Percentiles rank a stretch among this genome's conserved stretches.
phyloP scores from a whole-genome alignment of 139 green algal species.

The Chlorella sorokiniana region DNA sequence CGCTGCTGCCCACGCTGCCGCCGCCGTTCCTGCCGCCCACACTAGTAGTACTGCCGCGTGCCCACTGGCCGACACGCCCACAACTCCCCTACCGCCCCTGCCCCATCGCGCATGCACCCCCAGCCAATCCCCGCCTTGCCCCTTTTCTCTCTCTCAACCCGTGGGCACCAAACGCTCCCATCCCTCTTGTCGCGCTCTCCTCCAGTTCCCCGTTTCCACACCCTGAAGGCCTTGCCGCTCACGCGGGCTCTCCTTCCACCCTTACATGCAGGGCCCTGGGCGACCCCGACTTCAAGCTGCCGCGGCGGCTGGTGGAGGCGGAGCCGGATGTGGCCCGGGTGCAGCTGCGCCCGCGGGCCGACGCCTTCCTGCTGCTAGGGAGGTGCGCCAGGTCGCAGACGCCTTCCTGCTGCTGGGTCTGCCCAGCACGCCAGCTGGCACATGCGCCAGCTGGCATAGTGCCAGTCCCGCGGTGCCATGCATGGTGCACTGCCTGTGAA shows the following conservation, averaged over 20 bases:
- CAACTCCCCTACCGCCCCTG: no score
- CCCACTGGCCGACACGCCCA: no score
- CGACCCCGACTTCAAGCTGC: slow-evolving; percentile 63
- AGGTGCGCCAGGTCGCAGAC: slow-evolving; percentile 28
- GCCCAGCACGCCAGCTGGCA: no score
- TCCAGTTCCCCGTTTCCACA: neutral
- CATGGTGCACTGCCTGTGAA: no score
- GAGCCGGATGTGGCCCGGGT: slow-evolving; percentile 64
- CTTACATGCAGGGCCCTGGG: slow-evolving; percentile 41
- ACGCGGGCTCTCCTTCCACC: neutral
- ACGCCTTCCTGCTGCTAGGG: slow-evolving; percentile 66
- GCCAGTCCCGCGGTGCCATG: no score
- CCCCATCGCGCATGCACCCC: no score
- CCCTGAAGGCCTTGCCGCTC: neutral
- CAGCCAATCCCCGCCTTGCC: no score
- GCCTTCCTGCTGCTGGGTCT: neutral
- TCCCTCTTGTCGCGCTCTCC: neutral
- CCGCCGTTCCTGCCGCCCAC: no score
- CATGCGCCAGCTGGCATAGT: neutral
- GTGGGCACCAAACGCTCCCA: neutral
- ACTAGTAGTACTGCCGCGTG: no score
- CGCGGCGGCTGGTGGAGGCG: slow-evolving; percentile 56
- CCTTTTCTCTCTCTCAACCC: neutral
- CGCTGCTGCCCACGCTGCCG: neutral
- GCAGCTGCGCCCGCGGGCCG: slow-evolving; percentile 31